Conservation (phyloP, 768 basidiomycete species). For the Mrakia hoshinonis region DNA sequence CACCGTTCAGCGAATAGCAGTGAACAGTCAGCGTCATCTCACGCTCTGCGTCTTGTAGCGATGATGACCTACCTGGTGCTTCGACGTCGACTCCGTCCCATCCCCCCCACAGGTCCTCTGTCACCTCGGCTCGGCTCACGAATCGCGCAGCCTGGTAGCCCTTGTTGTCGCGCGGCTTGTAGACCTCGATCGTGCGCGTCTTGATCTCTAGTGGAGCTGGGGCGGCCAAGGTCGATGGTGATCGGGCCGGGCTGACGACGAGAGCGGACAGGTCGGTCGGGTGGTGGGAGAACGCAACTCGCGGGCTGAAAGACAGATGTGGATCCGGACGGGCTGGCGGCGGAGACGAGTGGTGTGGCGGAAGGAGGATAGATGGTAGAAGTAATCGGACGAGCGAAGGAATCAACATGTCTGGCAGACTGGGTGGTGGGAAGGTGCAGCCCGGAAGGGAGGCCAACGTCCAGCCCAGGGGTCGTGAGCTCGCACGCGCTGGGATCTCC, state of each 20-base stretch:
- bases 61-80: slow-evolving; percentile 51
- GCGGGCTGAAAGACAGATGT: not conserved
- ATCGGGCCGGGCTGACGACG: not conserved
- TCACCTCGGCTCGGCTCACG: not conserved
- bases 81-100: slow-evolving; percentile 62
- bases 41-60: too few relatives aligned
- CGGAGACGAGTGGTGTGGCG: not conserved
- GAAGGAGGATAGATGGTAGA: not conserved
- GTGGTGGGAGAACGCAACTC: slow-evolving; percentile 9
- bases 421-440: not conserved
- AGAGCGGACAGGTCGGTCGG: slow-evolving; percentile 21
- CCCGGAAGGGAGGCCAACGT: not conserved
- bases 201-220: slow-evolving; percentile 9
- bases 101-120: slow-evolving; percentile 30
- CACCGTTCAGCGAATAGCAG: not conserved
- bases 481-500: too few relatives aligned
- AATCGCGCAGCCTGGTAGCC: slow-evolving; percentile 14
- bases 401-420: not conserved
- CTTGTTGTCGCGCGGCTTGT: not conserved
- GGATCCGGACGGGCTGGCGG: not conserved
- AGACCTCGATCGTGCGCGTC: slow-evolving; percentile 13
- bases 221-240: not conserved
- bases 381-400: not conserved
- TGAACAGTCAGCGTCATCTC: not conserved
- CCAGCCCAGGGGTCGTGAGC: too few relatives aligned